These are phyloP conservation scores for Syzygium oleosum DNA, from an alignment of 345 rosid genomes.

Conservation along the genomic window DNA sequence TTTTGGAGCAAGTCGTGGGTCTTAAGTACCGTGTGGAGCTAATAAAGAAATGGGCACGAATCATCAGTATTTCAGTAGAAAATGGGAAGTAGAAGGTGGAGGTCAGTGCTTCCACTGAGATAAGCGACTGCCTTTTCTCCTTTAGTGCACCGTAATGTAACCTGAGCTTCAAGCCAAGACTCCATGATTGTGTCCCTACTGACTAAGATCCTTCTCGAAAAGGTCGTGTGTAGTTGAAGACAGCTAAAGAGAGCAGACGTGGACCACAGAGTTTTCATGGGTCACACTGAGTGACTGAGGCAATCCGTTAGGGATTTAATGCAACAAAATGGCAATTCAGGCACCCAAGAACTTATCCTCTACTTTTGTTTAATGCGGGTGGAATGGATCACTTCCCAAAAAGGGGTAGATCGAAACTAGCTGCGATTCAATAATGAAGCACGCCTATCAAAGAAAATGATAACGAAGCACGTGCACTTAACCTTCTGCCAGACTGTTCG, in stretches of 20 bases:
- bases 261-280: neutral
- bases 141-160: neutral
- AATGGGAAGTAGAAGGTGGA: neutral
- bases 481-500: neutral
- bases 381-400: neutral
- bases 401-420: neutral
- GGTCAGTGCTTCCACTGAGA: neutral
- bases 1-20: neutral
- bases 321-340: neutral
- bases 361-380: neutral
- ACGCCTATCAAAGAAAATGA: neutral
- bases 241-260: neutral
- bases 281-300: neutral
- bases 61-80: neutral
- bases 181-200: neutral
- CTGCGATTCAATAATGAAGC: neutral
- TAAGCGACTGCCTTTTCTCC: neutral
- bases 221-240: neutral
- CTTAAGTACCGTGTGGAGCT: neutral
- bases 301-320: neutral
- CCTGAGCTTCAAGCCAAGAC: neutral
- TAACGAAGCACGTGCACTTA: neutral
- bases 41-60: neutral
- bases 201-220: neutral
- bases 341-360: neutral